A percentile compares a stretch with the other conserved stretches of the same genome.
phyloP scores from a whole-genome alignment of 805 yeast genomes.

The Kodamaea kakaduensis region DNA sequence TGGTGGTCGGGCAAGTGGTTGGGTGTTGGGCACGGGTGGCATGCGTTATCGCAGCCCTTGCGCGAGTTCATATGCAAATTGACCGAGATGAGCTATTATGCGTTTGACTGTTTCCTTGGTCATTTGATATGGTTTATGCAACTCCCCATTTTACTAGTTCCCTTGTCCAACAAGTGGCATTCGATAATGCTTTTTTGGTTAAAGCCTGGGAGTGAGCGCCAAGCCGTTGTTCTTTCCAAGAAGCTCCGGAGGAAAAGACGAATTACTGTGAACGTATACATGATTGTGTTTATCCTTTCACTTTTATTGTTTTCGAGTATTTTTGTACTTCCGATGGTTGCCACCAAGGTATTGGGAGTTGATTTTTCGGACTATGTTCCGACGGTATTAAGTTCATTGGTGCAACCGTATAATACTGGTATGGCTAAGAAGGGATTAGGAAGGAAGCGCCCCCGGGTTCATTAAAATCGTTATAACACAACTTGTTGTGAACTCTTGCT shows the following conservation, averaged over 20 bases:
- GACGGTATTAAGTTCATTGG: constrained; percentile 20
- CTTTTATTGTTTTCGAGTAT: constrained; percentile 25
- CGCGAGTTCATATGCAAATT: constrained; percentile 62
- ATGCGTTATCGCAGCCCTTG: constrained; percentile 55
- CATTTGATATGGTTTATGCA: constrained; percentile 57
- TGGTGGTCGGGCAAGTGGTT: constrained; percentile 79
- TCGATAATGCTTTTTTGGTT: constrained; percentile 67
- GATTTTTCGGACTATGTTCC: constrained; percentile 44
- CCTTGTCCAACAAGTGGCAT: constrained; percentile 64
- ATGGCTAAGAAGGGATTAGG: constrained; percentile 34
- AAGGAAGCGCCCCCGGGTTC: constrained; percentile 7
- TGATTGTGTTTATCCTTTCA: constrained; percentile 32
- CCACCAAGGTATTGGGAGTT: constrained; percentile 29
- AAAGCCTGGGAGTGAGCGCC: constrained; percentile 49
- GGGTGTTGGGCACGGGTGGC: constrained; percentile 58
- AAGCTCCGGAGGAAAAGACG: constrained; percentile 40
- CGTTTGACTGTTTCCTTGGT: constrained; percentile 57
- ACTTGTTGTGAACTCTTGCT: too few species aligned
- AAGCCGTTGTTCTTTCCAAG: constrained; percentile 43
- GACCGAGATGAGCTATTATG: constrained; percentile 64
- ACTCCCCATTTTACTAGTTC: constrained; percentile 58
- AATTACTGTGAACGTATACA: constrained; percentile 27
- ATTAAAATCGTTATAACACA: neutral
- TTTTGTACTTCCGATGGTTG: constrained; percentile 38
- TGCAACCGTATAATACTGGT: constrained; percentile 42